Evolutionary conservation across 345 rosid species (phyloP).

Genomic region (Viola odorata): DNA sequence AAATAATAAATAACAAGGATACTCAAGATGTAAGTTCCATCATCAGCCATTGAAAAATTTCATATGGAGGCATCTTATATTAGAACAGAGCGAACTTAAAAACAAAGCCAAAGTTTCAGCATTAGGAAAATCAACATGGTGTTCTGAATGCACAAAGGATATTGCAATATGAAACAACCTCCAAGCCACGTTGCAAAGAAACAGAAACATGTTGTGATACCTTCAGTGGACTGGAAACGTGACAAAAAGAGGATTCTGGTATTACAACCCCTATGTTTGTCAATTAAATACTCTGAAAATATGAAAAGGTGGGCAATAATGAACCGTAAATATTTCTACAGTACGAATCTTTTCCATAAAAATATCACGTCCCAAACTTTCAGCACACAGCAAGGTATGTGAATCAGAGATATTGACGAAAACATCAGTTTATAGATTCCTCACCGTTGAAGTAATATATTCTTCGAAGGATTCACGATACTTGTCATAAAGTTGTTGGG

Average conservation of each 20-base stretch:
- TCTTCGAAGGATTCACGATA: constrained; percentile 23
- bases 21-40: neutral
- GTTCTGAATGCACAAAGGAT: neutral
- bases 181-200: no score
- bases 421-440: neutral
- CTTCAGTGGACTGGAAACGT: no score
- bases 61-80: neutral
- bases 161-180: no score
- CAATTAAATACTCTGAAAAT: no score
- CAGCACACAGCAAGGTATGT: neutral
- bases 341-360: no score
- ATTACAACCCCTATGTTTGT: no score
- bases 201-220: no score
- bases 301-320: neutral
- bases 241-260: no score
- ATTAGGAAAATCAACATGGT: neutral
- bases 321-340: no score
- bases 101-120: neutral
- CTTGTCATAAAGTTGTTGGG: constrained; percentile 30
- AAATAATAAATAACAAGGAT: neutral
- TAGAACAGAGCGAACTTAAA: neutral
- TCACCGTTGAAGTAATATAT: constrained; percentile 23
- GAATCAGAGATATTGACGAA: neutral
- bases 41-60: neutral
- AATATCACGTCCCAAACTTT: no score